phyloP scores from a whole-genome alignment of 2,329 filamentous ascomycete genomes.

The Colletotrichum liaoningense region DNA sequence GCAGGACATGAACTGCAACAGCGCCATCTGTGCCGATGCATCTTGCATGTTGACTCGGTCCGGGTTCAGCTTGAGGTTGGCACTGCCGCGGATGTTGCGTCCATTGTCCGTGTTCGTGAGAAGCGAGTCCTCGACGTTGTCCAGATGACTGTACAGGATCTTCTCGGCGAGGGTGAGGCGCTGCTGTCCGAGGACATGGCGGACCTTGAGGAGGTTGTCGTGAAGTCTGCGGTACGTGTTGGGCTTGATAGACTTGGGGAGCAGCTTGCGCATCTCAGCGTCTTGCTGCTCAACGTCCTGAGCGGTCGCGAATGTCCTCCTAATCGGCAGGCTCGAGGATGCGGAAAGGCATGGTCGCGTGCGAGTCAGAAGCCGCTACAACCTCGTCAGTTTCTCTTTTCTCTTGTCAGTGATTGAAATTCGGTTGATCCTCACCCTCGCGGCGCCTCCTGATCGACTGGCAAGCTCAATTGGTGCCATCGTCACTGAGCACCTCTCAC shows the following conservation, averaged over 20 bases:
- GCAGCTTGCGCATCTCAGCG: slow-evolving; percentile 44
- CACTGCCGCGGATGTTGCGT: slow-evolving; percentile 83
- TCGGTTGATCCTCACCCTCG: slow-evolving; percentile 50
- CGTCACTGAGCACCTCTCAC: slow-evolving; percentile 37
- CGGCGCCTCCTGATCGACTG: slow-evolving; percentile 59
- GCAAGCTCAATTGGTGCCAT: slow-evolving; percentile 65
- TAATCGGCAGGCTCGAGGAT: slow-evolving; percentile 32
- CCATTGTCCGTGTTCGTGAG: slow-evolving; percentile 87
- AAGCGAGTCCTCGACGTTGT: slow-evolving; percentile 89
- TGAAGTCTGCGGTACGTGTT: slow-evolving; percentile 88
- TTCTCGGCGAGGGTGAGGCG: slow-evolving; percentile 93
- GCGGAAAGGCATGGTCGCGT: slow-evolving; percentile 32
- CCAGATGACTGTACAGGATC: slow-evolving; percentile 96
- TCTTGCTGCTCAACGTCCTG: slow-evolving; percentile 41
- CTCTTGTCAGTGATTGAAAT: neutral
- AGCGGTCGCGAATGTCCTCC: slow-evolving; percentile 36
- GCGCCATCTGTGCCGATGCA: slow-evolving; percentile 97
- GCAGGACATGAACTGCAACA: slow-evolving; percentile 99
- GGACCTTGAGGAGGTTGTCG: slow-evolving; percentile 80
- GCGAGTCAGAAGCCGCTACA: slow-evolving; percentile 49
- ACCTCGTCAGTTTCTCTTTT: slow-evolving; percentile 17
- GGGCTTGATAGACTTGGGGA: slow-evolving; percentile 53
- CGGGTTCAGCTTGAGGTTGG: slow-evolving; percentile 96
- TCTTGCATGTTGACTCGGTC: slow-evolving; percentile 99
- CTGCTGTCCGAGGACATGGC: slow-evolving; percentile 74